Evolutionary conservation across 2,329 filamentous ascomycete genomes (phyloP).

Genomic region (Trichoderma semiorbis): DNA sequence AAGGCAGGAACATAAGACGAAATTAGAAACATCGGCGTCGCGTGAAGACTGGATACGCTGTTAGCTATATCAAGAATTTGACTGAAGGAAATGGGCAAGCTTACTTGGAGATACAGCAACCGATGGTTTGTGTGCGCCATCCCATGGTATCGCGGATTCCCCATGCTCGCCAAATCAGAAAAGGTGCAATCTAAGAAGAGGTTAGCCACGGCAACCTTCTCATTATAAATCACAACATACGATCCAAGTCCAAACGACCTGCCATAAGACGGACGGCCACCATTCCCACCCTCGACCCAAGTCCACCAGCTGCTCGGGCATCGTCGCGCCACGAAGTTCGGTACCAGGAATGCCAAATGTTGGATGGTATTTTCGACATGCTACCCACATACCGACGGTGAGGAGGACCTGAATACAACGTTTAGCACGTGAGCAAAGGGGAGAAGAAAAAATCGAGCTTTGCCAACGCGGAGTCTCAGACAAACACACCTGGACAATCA

Average conservation of each 20-base stretch:
- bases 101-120: slow-evolving; percentile 33
- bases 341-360: slow-evolving; percentile 45
- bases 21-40: slow-evolving; percentile 62
- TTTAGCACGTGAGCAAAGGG: neutral
- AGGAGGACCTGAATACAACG: slow-evolving; percentile 43
- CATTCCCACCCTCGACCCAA: slow-evolving; percentile 55
- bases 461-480: neutral
- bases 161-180: slow-evolving; percentile 50
- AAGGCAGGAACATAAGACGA: slow-evolving; percentile 50
- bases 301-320: slow-evolving; percentile 41
- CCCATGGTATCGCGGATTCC: slow-evolving; percentile 54
- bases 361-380: slow-evolving; percentile 56
- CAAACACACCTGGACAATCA: slow-evolving; percentile 46
- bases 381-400: slow-evolving; percentile 52
- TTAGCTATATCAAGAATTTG: neutral
- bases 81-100: neutral
- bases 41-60: slow-evolving; percentile 46
- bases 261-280: slow-evolving; percentile 55
- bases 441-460: neutral
- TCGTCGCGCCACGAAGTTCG: slow-evolving; percentile 28
- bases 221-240: slow-evolving; percentile 24
- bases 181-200: slow-evolving; percentile 41
- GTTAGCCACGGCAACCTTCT: neutral
- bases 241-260: slow-evolving; percentile 52
- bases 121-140: slow-evolving; percentile 54